Evolutionary conservation across 106 monocot genomes (phyloP).

Genomic region (Phalaenopsis aphrodite): DNA sequence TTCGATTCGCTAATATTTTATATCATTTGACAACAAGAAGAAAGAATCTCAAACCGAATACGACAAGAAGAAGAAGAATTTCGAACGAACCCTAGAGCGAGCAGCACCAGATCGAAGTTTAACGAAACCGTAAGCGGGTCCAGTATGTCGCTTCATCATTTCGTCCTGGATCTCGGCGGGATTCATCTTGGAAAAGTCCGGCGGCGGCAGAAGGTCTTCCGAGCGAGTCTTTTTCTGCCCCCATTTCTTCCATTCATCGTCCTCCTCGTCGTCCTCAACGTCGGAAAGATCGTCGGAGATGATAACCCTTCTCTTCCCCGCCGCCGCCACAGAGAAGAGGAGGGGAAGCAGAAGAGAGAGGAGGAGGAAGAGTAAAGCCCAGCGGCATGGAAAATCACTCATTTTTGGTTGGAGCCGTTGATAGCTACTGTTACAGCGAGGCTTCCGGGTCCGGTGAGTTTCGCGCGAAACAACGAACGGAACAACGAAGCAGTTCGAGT

Average conservation of each 20-base stretch:
- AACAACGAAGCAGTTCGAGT: too few species aligned
- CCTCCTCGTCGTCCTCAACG: constrained; percentile 83
- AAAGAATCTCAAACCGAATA: background rate
- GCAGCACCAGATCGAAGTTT: constrained; percentile 59
- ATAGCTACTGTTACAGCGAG: background rate
- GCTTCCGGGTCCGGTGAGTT: too few species aligned
- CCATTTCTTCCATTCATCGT: constrained; percentile 86
- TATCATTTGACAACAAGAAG: background rate
- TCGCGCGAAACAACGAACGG: too few species aligned
- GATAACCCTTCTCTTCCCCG: constrained; percentile 40
- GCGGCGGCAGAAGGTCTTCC: constrained; percentile 18
- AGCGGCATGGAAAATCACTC: background rate
- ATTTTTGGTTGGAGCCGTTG: background rate
- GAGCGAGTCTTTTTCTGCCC: constrained; percentile 30
- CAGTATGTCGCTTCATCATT: constrained; percentile 64
- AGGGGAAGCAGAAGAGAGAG: constrained; percentile 1
- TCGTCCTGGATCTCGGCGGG: constrained; percentile 59
- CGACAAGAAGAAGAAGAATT: background rate
- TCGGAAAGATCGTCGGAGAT: constrained; percentile 82
- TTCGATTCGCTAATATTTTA: too few species aligned
- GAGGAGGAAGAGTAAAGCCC: constrained; percentile 1
- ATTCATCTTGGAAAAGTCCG: constrained; percentile 54
- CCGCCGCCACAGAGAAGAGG: constrained; percentile 8
- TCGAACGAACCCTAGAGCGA: constrained; percentile 39
- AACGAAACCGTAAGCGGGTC: constrained; percentile 80